Percentiles rank a stretch among this genome's conserved stretches.
Evolutionary conservation across 2,329 filamentous ascomycete species (phyloP).

Genomic region (Beauveria australis): DNA sequence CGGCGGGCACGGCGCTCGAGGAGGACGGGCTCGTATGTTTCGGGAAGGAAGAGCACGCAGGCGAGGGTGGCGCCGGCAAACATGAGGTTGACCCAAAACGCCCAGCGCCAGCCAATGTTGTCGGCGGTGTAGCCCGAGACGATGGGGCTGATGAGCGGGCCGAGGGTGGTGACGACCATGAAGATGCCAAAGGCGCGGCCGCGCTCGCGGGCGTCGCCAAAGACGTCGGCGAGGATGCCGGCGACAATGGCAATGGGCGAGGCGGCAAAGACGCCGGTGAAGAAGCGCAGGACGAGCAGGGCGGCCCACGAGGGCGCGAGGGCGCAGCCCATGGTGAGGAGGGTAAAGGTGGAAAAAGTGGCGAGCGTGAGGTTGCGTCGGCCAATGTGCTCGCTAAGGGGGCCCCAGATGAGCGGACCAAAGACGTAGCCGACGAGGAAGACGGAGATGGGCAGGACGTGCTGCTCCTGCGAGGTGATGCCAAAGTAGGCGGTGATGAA

Average conservation of each 20-base stretch:
- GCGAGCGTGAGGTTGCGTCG: conserved; percentile 37
- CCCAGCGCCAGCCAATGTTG: conserved; percentile 59
- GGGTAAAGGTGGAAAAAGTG: conserved; percentile 39
- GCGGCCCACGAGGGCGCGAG: conserved; percentile 43
- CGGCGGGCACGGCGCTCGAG: conserved; percentile 47
- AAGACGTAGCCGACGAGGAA: conserved; percentile 58
- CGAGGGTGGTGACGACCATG: conserved; percentile 58
- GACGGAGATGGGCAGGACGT: conserved; percentile 51
- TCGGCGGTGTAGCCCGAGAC: conserved; percentile 53
- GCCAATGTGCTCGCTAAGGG: conserved; percentile 57
- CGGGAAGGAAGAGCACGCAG: conserved; percentile 54
- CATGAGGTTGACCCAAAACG: conserved; percentile 63
- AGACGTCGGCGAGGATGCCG: conserved; percentile 60
- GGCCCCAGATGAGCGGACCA: conserved; percentile 54
- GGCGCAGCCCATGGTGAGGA: conserved; percentile 49
- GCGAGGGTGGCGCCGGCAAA: conserved; percentile 55
- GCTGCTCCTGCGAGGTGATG: conserved; percentile 37
- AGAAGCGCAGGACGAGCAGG: conserved; percentile 46
- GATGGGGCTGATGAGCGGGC: conserved; percentile 58
- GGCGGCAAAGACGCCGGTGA: conserved; percentile 45
- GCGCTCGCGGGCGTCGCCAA: conserved; percentile 39
- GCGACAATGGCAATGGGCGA: conserved; percentile 54
- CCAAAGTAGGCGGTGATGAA: conserved; percentile 50
- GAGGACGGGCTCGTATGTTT: conserved; percentile 54
- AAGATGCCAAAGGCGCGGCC: conserved; percentile 56